Conservation (phyloP, 2,329 filamentous ascomycete species). For the Fusarium agapanthi region DNA sequence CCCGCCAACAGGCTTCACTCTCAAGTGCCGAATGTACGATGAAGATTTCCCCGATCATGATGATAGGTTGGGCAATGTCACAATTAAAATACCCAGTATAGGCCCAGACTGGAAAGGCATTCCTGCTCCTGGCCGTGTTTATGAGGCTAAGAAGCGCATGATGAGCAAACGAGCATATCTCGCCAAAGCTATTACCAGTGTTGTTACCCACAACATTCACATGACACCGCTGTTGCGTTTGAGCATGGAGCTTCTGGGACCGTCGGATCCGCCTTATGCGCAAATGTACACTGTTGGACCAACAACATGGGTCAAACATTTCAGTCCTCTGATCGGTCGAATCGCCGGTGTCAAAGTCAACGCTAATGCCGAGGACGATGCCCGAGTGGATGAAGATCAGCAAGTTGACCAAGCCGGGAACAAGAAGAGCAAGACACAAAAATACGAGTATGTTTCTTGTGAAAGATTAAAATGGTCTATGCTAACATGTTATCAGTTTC, state of each 20-base stretch:
- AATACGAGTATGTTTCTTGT: conserved; percentile 74
- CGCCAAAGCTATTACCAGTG: conserved; percentile 72
- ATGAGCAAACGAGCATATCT: conserved; percentile 89
- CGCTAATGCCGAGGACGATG: conserved; percentile 62
- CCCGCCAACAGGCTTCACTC: conserved; percentile 78
- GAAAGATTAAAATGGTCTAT: background rate
- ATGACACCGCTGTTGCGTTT: conserved; percentile 77
- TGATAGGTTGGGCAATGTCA: conserved; percentile 87
- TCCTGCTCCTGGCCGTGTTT: conserved; percentile 64
- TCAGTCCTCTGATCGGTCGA: conserved; percentile 87
- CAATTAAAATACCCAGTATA: conserved; percentile 69
- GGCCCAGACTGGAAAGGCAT: conserved; percentile 75
- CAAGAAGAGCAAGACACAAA: conserved; percentile 66
- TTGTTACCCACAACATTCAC: conserved; percentile 68
- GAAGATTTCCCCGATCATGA: conserved; percentile 89
- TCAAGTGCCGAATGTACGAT: conserved; percentile 90
- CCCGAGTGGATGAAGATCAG: conserved; percentile 28
- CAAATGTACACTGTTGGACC: conserved; percentile 84
- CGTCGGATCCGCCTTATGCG: conserved; percentile 73
- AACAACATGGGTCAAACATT: conserved; percentile 80
- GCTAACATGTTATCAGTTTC: conserved; percentile 66
- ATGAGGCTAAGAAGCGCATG: conserved; percentile 81
- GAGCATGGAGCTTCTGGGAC: conserved; percentile 80
- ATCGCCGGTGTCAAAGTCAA: conserved; percentile 77
- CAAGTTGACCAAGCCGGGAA: conserved; percentile 38